These are phyloP conservation scores for Metschnikowia similis DNA, from an alignment of 805 yeast species.

Conservation along the genomic window DNA sequence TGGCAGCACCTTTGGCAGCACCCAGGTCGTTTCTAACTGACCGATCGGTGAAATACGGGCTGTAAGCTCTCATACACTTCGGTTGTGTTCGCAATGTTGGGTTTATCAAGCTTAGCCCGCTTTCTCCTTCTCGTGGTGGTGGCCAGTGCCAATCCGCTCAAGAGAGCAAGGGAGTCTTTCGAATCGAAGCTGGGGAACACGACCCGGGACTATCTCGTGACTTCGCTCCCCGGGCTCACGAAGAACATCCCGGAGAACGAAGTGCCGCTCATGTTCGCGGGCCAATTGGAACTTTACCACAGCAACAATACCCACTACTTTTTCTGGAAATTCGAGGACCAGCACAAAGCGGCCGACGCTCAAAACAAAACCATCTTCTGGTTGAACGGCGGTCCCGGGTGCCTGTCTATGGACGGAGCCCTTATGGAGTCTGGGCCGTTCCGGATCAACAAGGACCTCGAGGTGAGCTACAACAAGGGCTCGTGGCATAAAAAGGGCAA, in stretches of 20 bases:
- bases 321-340: constrained; percentile 68
- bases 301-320: constrained; percentile 58
- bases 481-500: constrained; percentile 83
- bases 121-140: background rate
- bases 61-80: background rate
- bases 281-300: constrained; percentile 56
- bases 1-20: background rate
- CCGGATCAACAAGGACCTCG: constrained; percentile 44
- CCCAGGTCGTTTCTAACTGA: no score
- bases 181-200: constrained; percentile 7
- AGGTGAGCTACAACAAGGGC: constrained; percentile 58
- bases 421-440: constrained; percentile 90
- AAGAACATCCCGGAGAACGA: constrained; percentile 27
- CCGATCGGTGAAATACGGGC: background rate
- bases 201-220: constrained; percentile 22
- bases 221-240: constrained; percentile 35
- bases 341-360: constrained; percentile 25
- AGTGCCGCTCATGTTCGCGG: constrained; percentile 58
- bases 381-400: constrained; percentile 98
- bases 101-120: background rate
- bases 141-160: constrained; percentile 14
- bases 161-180: constrained; percentile 7
- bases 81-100: background rate
- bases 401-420: constrained; percentile 97
- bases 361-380: constrained; percentile 61